Evolutionary conservation across 208 protist species (phyloP).

Genomic region (Leishmania martiniquensis): DNA sequence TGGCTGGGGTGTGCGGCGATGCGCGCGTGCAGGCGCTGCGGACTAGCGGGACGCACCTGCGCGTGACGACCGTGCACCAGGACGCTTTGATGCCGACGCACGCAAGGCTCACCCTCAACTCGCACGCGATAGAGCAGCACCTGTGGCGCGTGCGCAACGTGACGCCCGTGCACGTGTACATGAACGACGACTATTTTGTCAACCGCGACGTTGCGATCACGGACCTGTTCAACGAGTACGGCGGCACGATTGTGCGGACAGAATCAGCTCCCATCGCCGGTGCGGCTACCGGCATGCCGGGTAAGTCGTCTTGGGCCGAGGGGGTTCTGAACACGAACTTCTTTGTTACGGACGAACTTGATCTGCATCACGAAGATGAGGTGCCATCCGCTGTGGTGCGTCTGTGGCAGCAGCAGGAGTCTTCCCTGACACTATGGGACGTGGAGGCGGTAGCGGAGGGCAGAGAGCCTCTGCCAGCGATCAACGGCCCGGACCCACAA

Average conservation of each 20-base stretch:
- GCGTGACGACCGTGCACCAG: constrained; percentile 70
- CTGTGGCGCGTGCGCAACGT: constrained; percentile 60
- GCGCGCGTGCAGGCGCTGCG: constrained; percentile 26
- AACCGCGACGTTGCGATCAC: constrained; percentile 55
- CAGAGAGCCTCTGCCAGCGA: constrained; percentile 3
- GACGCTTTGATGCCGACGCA: constrained; percentile 56
- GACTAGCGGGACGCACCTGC: constrained; percentile 38
- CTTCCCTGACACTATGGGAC: neutral
- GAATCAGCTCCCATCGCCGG: constrained; percentile 24
- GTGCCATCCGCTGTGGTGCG: neutral
- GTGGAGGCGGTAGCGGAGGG: neutral
- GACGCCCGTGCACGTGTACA: constrained; percentile 59
- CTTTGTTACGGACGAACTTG: constrained; percentile 26
- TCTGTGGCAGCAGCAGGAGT: constrained; percentile 21
- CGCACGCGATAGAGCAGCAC: constrained; percentile 59
- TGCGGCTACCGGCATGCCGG: constrained; percentile 5
- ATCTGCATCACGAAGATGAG: constrained; percentile 16
- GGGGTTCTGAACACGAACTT: constrained; percentile 20
- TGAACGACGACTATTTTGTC: constrained; percentile 83
- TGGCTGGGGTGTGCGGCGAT: constrained; percentile 34
- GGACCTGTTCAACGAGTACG: constrained; percentile 65
- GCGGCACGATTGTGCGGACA: constrained; percentile 58
- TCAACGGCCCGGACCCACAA: neutral
- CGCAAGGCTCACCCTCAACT: constrained; percentile 56
- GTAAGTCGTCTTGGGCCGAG: constrained; percentile 12